A percentile compares a stretch with the other conserved stretches of the same genome.
Evolutionary conservation across 345 rosid genomes (phyloP).

Genomic region (Heritiera littoralis): DNA sequence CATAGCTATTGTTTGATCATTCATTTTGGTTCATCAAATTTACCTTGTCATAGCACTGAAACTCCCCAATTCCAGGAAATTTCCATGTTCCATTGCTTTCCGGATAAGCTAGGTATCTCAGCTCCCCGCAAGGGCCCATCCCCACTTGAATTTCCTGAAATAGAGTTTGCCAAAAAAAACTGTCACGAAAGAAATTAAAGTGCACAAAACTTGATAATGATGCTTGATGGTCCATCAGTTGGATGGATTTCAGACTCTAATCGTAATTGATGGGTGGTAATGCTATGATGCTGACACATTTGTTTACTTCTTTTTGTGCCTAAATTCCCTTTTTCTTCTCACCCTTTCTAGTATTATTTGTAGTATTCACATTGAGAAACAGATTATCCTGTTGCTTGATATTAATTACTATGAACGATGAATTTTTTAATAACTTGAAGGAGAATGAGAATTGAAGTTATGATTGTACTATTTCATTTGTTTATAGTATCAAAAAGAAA

Average conservation of each 20-base stretch:
- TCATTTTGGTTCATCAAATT: not conserved
- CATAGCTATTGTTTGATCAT: not conserved
- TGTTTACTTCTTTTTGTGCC: not conserved
- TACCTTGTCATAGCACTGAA: conserved; percentile 98
- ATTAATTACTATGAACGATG: not conserved
- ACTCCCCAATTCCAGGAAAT: conserved; percentile 96
- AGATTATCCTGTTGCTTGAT: not conserved
- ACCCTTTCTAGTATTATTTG: not conserved
- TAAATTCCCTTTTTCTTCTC: not conserved
- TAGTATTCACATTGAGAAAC: not conserved
- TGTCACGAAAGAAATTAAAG: not conserved
- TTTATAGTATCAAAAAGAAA: too few species aligned
- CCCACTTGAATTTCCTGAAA: conserved; percentile 97
- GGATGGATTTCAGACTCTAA: not conserved
- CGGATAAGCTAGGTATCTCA: conserved; percentile 92
- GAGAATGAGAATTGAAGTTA: too few species aligned
- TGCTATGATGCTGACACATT: not conserved
- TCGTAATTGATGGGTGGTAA: not conserved
- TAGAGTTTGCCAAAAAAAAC: not conserved
- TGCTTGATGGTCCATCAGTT: not conserved
- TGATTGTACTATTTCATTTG: too few species aligned
- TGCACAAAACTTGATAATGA: not conserved
- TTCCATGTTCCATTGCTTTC: conserved; percentile 95
- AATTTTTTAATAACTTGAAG: too few species aligned
- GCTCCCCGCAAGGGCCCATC: conserved; percentile 96